phyloP scores from a whole-genome alignment of 208 protist genomes.

The Crithidia brevicula region DNA sequence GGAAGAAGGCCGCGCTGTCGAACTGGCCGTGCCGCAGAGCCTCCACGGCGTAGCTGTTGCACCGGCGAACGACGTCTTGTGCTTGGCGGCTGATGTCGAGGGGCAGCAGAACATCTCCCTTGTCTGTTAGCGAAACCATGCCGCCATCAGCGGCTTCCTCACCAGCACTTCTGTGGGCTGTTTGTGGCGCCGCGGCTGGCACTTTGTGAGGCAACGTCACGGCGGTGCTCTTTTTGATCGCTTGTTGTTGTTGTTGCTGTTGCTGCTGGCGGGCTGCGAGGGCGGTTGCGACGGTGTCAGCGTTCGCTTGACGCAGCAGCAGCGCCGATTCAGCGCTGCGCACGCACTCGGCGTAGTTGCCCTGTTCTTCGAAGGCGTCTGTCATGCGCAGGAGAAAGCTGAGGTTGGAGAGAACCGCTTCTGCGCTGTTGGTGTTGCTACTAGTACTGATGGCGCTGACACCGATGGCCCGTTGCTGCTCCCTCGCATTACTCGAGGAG shows the following conservation, averaged over 20 bases:
- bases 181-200: background rate
- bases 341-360: conserved; percentile 76
- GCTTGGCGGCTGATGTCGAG: conserved; percentile 46
- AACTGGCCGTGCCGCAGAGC: conserved; percentile 66
- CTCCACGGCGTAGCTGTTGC: conserved; percentile 82
- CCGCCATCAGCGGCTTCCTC: background rate
- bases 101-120: conserved; percentile 34
- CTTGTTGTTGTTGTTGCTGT: background rate
- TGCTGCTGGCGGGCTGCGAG: conserved; percentile 18
- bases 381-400: conserved; percentile 72
- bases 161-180: background rate
- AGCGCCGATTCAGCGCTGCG: conserved; percentile 80
- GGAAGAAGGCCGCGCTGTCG: conserved; percentile 64
- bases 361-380: conserved; percentile 59
- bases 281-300: conserved; percentile 21
- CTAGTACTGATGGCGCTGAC: no score
- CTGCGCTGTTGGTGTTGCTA: conserved; percentile 4
- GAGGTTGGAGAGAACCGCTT: conserved; percentile 36
- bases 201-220: background rate
- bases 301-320: conserved; percentile 55
- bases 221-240: background rate
- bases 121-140: conserved; percentile 22
- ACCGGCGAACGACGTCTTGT: conserved; percentile 66
- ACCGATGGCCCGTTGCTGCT: no score
- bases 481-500: background rate